Percentiles rank a stretch among this genome's conserved stretches.
These are phyloP conservation scores for Ochetophila trinervis DNA, from an alignment of 306 rosid genomes.

Conservation along the genomic window DNA sequence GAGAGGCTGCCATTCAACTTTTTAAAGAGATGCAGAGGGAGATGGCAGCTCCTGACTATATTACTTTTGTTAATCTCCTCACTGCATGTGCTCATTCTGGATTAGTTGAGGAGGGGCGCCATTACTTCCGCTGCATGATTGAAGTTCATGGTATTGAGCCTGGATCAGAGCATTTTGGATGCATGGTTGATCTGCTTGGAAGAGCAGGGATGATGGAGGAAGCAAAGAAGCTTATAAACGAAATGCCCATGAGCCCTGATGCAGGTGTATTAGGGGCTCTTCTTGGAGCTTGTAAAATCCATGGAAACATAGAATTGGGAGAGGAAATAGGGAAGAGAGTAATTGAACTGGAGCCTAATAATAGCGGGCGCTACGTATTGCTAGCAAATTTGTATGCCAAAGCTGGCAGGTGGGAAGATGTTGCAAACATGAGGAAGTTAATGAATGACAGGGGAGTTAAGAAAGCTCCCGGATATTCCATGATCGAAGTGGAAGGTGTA, in stretches of 20 bases:
- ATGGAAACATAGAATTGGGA: conserved; percentile 50
- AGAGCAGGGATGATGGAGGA: conserved; percentile 52
- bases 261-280: conserved; percentile 59
- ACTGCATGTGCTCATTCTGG: conserved; percentile 67
- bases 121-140: conserved; percentile 36
- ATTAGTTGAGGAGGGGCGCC: conserved; percentile 42
- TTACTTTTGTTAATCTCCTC: conserved; percentile 58
- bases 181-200: conserved; percentile 63
- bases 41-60: conserved; percentile 41
- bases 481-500: conserved; percentile 55
- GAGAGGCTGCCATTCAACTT: conserved; percentile 45
- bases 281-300: conserved; percentile 71
- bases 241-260: conserved; percentile 58
- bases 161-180: conserved; percentile 52
- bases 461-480: conserved; percentile 57
- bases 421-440: conserved; percentile 44
- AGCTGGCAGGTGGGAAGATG: conserved; percentile 59
- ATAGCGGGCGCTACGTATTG: conserved; percentile 61
- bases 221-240: conserved; percentile 41
- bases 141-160: conserved; percentile 44
- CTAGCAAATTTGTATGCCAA: conserved; percentile 59
- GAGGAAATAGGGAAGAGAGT: conserved; percentile 45
- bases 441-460: conserved; percentile 66
- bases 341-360: conserved; percentile 58
- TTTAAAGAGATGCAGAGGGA: conserved; percentile 47